Conservation (phyloP, 768 basidiomycete species). For the Hebeloma cylindrosporum region DNA sequence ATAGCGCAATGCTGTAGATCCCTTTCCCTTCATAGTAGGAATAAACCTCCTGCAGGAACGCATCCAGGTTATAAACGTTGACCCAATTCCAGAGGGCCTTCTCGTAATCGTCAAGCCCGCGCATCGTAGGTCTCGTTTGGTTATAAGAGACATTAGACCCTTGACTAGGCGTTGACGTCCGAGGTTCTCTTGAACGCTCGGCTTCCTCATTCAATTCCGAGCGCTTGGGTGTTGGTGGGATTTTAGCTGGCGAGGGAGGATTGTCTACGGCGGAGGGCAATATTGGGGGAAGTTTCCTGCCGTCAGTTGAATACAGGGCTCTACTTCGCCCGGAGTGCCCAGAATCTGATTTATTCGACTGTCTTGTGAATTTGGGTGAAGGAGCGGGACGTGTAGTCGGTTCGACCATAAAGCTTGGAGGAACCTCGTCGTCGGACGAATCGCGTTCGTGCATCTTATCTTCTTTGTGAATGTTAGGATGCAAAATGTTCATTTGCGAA, state of each 20-base stretch:
- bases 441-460: constrained; percentile 61
- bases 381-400: constrained; percentile 46
- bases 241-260: constrained; percentile 41
- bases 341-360: constrained; percentile 22
- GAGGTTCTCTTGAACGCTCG: constrained; percentile 19
- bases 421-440: constrained; percentile 80
- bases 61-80: constrained; percentile 96
- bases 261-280: constrained; percentile 22
- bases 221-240: constrained; percentile 53
- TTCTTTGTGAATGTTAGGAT: constrained; percentile 71
- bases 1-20: constrained; percentile 90
- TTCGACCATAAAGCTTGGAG: constrained; percentile 85
- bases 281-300: constrained; percentile 30
- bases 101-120: constrained; percentile 81
- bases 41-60: constrained; percentile 94
- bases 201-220: constrained; percentile 56
- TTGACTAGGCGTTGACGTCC: constrained; percentile 22
- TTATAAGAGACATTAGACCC: constrained; percentile 32
- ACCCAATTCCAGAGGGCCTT: constrained; percentile 98
- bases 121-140: constrained; percentile 47
- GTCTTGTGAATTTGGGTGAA: constrained; percentile 26
- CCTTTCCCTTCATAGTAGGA: constrained; percentile 97
- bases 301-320: constrained; percentile 49
- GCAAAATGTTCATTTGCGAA: constrained; percentile 57
- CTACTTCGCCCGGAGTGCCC: constrained; percentile 39